These are phyloP conservation scores for Solanum rostratum DNA, from an alignment of 257 asterid genomes.

Conservation along the genomic window DNA sequence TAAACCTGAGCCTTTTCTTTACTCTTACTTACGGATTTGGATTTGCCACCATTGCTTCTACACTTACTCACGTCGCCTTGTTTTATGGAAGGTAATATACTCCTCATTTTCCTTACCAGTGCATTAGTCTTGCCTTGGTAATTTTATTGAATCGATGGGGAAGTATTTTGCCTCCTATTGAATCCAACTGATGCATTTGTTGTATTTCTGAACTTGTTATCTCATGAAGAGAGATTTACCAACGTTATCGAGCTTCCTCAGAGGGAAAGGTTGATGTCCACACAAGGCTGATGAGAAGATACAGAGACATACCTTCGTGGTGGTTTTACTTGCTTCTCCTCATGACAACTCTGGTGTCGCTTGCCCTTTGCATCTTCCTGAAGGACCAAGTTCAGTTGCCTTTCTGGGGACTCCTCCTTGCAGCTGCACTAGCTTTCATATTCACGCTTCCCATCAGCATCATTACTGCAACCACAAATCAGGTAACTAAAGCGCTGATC, in stretches of 20 bases:
- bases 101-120: background rate
- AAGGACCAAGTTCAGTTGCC: conserved; percentile 61
- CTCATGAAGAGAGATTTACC: conserved; percentile 46
- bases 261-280: conserved; percentile 49
- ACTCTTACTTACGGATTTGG: conserved; percentile 66
- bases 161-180: background rate
- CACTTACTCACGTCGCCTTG: conserved; percentile 50
- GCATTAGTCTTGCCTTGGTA: background rate
- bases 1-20: conserved; percentile 52
- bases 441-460: conserved; percentile 68
- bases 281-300: conserved; percentile 49
- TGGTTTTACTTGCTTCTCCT: conserved; percentile 63
- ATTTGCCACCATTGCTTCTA: conserved; percentile 73
- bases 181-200: background rate
- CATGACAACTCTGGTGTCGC: conserved; percentile 25
- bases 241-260: conserved; percentile 41
- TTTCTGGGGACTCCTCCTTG: conserved; percentile 51
- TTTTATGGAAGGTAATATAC: conserved; percentile 61
- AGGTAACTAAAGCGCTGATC: conserved; percentile 20
- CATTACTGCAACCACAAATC: conserved; percentile 73
- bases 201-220: background rate
- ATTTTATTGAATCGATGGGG: background rate
- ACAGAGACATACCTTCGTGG: conserved; percentile 57
- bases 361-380: conserved; percentile 39
- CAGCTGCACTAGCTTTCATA: conserved; percentile 37